Evolutionary conservation across 805 yeast species (phyloP), one percentile per base, ranked within the genome.

Genomic region (Candida sithepensis): DNA sequence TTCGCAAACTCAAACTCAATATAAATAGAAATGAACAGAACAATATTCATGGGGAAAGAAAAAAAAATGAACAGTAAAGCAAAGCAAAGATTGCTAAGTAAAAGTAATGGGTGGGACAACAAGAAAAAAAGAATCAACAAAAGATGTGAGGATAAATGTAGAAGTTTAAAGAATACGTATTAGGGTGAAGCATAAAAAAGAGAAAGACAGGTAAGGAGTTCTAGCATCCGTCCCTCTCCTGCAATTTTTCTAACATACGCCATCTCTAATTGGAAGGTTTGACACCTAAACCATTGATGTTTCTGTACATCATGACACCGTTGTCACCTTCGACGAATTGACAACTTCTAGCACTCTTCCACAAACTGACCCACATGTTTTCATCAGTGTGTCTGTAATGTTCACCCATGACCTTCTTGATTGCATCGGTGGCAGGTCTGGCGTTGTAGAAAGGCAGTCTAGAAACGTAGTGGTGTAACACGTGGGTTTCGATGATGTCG

Each of bases 401-500:
- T 55, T 78, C 76, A 58, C 96, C 96, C 94, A 88, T 84, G 51
- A 85, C 92, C 67, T 82, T 80, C 71, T 82, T 80, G 68, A 88
- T 83, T 46, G 87, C 92, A 51, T 71, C 88, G 50, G 88, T 75
- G 42, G 86, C 94, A 61, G 79, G 81, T 66, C 92, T 77, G n/a
- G 84, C 95, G 59, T 86, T 84, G 75, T 88, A 88, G 72, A 88
- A 88, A 42, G 96, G 96, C 56, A 88, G 86, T 67, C 95, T 75
- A 10, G 91, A 83, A 53, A 79, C 82, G 67, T 78, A 88, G 70
- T 88, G 96, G 71, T 88, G 96, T 59, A 85, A 75, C 46, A 88
- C 96, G 65, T 88, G 96, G 45, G 96, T 88, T 71, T 88, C 96
- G 62, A 88, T 87, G 62, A 88, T 88, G 65, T 86, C 95, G 68